These are phyloP conservation scores for Chytriomyces sp. DNA, from an alignment of 192 early-diverging fungal genomes.

Conservation along the genomic window DNA sequence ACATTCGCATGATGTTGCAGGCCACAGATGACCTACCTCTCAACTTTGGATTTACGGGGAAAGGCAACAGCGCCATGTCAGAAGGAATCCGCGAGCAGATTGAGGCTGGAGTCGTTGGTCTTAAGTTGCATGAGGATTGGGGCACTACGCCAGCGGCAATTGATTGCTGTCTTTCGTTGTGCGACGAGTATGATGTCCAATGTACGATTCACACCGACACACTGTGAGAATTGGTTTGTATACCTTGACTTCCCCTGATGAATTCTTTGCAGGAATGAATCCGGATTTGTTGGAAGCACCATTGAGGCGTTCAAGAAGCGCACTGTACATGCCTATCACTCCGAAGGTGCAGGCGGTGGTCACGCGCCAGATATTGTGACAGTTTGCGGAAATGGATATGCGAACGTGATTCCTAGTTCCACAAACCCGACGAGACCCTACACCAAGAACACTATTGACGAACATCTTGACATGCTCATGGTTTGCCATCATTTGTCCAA, in stretches of 20 bases:
- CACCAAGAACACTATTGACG: conserved; percentile 93
- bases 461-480: conserved; percentile 99
- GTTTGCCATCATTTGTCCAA: conserved; percentile 94
- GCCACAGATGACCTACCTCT: conserved; percentile 87
- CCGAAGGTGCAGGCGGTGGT: conserved; percentile 95
- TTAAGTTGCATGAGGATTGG: conserved; percentile 49
- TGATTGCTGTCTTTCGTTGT: conserved; percentile 81
- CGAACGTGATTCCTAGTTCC: conserved; percentile 89
- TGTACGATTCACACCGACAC: conserved; percentile 96
- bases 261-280: conserved; percentile 66
- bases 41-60: conserved; percentile 95
- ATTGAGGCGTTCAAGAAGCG: conserved; percentile 86
- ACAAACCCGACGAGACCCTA: conserved; percentile 97
- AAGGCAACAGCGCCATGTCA: conserved; percentile 78
- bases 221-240: conserved; percentile 39
- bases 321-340: conserved; percentile 96
- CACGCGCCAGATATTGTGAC: conserved; percentile 76
- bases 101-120: conserved; percentile 80
- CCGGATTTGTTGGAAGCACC: conserved; percentile 92
- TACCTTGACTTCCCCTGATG: not conserved
- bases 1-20: conserved; percentile 88
- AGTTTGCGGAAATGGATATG: conserved; percentile 61
- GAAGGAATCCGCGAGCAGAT: conserved; percentile 82
- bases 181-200: conserved; percentile 83
- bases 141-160: conserved; percentile 91